A percentile compares a stretch with the other conserved stretches of the same genome.
Conservation (phyloP, 2,329 filamentous ascomycete species). For the Xylariales sp. region DNA sequence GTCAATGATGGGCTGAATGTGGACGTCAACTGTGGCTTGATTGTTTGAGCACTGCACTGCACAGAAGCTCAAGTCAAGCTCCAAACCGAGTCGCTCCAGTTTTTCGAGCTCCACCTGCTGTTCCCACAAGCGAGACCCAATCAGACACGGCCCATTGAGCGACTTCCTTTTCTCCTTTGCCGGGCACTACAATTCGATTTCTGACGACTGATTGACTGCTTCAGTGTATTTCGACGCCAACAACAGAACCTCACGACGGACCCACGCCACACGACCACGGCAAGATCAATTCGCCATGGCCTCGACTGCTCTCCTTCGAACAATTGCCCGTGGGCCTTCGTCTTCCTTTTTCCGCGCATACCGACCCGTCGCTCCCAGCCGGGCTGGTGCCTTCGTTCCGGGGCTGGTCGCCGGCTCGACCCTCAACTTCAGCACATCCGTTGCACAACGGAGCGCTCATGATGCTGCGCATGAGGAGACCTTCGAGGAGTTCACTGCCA, state of each 20-base stretch:
- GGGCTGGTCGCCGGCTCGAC: constrained; percentile 44
- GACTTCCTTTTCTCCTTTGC: constrained; percentile 9
- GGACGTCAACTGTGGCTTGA: too few species aligned
- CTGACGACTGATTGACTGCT: constrained; percentile 2
- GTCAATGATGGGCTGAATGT: too few species aligned
- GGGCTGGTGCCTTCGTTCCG: constrained; percentile 46
- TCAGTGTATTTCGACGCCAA: not conserved
- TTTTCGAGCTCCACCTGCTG: constrained; percentile 2
- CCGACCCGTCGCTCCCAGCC: constrained; percentile 53
- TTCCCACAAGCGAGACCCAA: not conserved
- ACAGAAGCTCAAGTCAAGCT: too few species aligned
- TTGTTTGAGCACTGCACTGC: too few species aligned
- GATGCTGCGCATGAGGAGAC: constrained; percentile 82
- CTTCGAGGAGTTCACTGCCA: constrained; percentile 97
- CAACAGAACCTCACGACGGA: not conserved
- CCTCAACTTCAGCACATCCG: constrained; percentile 59
- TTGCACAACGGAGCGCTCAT: constrained; percentile 47
- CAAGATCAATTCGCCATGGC: constrained; percentile 47
- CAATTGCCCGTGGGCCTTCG: constrained; percentile 63
- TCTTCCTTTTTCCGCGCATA: constrained; percentile 60
- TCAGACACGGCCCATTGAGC: constrained; percentile 7
- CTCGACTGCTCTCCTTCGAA: constrained; percentile 64
- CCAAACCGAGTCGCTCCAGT: too few species aligned
- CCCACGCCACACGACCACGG: not conserved
- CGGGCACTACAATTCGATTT: constrained; percentile 6